Evolutionary conservation across 768 basidiomycete genomes (phyloP), one percentile per base, ranked within the genome.

Genomic region (Lentinula boryana): DNA sequence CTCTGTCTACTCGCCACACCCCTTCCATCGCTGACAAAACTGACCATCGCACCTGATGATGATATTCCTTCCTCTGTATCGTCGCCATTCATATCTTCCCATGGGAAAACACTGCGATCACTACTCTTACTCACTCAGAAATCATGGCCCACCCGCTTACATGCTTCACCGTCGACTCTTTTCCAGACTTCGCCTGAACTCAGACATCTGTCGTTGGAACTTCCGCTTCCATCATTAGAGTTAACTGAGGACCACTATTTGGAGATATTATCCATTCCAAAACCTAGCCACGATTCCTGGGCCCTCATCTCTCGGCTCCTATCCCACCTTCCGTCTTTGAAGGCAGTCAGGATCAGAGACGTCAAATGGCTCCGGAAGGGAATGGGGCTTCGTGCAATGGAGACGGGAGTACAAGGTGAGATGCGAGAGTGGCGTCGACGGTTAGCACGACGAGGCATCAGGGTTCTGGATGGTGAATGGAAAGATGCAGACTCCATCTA

Each of bases 341-440:
- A 74, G 44, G 77, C 81, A 7, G 73, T 93, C 18, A 81, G 87
- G 15, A 77, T 80, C 15, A 76, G 88, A 62, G 89, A 91, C 64
- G 79, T 90, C 16, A 83, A 83, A 35, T 93, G 91, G 89, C 71
- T 93, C 38, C 74, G 85, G 58, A 80, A 78, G 56, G 91, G 89
- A 0, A 80, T 92, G 70, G 84, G 80, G 7, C 73, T 72, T 0
- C 77, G 80, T 61, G 91, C 91, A 27, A 84, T 83, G 64, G 84
- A 81, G 63, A 82, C 91, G 6, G 91, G 91, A 7, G 81, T 91
- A 13, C 91, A 92, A 71, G 91, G 90, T 46, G 88, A 91, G 69
- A 86, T 93, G 84, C 75, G 78, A 63, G 81, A 85, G 60, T 93
- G 91, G 91, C 79, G 78, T 62, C 78, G 81, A 51, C 80, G 86